Evolutionary conservation across 768 basidiomycete species (phyloP).

Genomic region (Podaxis carcinomalis): DNA sequence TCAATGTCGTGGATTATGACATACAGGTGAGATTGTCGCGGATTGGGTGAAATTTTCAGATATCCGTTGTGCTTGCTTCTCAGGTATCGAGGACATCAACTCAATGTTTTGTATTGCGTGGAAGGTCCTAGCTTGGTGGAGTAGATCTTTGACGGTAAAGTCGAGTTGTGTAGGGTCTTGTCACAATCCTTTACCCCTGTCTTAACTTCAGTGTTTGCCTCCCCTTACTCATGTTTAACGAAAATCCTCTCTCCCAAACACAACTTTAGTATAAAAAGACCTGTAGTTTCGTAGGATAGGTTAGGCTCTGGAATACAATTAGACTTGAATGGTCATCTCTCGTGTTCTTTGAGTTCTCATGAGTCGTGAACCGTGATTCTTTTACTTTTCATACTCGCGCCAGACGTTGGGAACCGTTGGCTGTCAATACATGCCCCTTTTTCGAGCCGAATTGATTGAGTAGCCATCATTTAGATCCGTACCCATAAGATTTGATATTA

Average conservation of each 20-base stretch:
- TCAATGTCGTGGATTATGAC: conserved; percentile 27
- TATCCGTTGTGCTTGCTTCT: conserved; percentile 62
- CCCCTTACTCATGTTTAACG: no score
- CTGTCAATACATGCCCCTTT: conserved; percentile 69
- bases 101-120: conserved; percentile 17
- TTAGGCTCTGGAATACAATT: no score
- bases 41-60: conserved; percentile 48
- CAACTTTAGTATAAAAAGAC: no score
- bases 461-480: conserved; percentile 79
- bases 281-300: no score
- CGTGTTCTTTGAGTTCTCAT: no score
- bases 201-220: no score
- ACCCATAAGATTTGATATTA: conserved; percentile 79
- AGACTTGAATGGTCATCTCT: no score
- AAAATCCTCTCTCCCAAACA: no score
- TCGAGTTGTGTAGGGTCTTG: conserved; percentile 14
- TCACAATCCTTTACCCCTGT: no score
- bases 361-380: no score
- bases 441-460: conserved; percentile 71
- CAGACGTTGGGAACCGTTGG: conserved; percentile 81
- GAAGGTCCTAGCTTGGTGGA: conserved; percentile 53
- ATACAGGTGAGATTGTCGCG: conserved; percentile 51
- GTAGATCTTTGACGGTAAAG: conserved; percentile 52
- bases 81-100: conserved; percentile 31
- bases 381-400: no score